Percentiles rank a stretch among this genome's conserved stretches.
phyloP scores from a whole-genome alignment of 306 rosid genomes.

The Mimosa bimucronata region DNA sequence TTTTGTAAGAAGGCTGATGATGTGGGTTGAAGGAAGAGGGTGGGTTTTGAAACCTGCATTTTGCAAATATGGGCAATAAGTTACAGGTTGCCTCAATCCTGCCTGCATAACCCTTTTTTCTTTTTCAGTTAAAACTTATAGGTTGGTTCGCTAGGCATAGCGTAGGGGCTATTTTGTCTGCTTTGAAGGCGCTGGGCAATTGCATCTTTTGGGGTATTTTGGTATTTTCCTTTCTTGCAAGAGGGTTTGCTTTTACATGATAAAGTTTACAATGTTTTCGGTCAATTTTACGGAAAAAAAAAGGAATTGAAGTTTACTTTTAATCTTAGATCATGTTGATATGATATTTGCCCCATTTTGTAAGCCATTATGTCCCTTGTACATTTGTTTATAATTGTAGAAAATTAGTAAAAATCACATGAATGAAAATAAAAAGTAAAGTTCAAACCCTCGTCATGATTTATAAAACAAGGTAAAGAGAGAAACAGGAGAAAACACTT shows the following conservation, averaged over 20 bases:
- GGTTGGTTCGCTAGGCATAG: constrained; percentile 52
- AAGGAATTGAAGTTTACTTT: constrained; percentile 51
- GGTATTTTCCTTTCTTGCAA: constrained; percentile 51
- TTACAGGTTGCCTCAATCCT: constrained; percentile 69
- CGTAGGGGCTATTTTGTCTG: constrained; percentile 70
- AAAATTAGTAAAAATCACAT: neutral
- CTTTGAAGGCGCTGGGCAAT: constrained; percentile 66
- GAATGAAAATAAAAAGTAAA: neutral
- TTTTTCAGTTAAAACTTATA: constrained; percentile 52
- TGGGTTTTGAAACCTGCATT: constrained; percentile 77
- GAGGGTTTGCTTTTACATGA: constrained; percentile 69
- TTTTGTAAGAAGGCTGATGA: constrained; percentile 57
- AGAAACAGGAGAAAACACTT: neutral
- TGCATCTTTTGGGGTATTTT: constrained; percentile 78
- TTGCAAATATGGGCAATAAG: constrained; percentile 83
- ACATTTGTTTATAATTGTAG: constrained; percentile 8
- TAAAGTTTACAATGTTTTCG: constrained; percentile 65
- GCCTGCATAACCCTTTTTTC: constrained; percentile 42
- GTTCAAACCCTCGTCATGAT: neutral
- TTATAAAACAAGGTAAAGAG: neutral
- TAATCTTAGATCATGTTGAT: constrained; percentile 42
- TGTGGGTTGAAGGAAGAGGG: constrained; percentile 56
- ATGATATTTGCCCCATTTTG: neutral
- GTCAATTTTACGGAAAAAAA: constrained; percentile 59
- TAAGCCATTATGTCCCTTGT: neutral